These are phyloP conservation scores for Volvox carteri DNA, from an alignment of 163 green algal genomes.

Conservation along the genomic window DNA sequence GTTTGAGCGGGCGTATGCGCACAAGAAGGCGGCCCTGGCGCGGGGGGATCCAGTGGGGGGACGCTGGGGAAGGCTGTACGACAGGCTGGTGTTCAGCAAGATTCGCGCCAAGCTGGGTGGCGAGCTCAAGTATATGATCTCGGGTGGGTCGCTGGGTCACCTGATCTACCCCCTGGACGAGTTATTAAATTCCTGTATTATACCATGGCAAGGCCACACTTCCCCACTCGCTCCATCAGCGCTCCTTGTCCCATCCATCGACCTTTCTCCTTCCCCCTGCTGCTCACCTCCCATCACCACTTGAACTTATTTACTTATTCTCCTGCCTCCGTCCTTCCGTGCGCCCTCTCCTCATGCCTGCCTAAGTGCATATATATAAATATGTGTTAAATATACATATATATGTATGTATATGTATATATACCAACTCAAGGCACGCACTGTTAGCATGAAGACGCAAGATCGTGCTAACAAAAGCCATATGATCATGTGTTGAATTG, in stretches of 20 bases:
- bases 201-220: too few species aligned
- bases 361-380: background rate
- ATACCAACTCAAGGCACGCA: background rate
- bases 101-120: constrained; percentile 92
- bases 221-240: too few species aligned
- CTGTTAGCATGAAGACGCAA: too few species aligned
- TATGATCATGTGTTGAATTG: too few species aligned
- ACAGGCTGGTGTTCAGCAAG: constrained; percentile 97
- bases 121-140: constrained; percentile 90
- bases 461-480: too few species aligned
- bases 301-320: too few species aligned
- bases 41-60: constrained; percentile 84
- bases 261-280: too few species aligned
- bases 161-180: too few species aligned
- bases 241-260: too few species aligned
- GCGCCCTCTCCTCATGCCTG: background rate
- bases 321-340: background rate
- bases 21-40: constrained; percentile 76
- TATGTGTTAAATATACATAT: background rate
- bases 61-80: constrained; percentile 88
- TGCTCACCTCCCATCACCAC: too few species aligned
- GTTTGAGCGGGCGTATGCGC: constrained; percentile 69
- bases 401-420: background rate
- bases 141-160: constrained; percentile 70
- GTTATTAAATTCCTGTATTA: too few species aligned